Base-by-base conservation (phyloP, 768 basidiomycete genomes). In the Dentipellis sp. region DNA sequence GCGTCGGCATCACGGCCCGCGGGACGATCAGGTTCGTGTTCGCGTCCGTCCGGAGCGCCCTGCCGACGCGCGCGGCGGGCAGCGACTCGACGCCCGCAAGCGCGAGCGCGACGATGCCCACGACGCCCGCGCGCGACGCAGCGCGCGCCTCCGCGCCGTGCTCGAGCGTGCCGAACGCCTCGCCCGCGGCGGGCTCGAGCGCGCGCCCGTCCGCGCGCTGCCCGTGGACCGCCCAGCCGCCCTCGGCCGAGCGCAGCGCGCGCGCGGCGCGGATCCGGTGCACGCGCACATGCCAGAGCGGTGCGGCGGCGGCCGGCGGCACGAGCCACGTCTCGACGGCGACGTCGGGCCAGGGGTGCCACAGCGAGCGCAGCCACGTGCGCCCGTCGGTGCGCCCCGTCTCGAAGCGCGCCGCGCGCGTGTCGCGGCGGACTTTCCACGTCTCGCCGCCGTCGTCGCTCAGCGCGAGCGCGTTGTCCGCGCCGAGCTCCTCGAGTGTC, bases 341-440 rank as follows among this genome's bases (percentile, higher is more conserved):
- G 34, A 86, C 84, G 66, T 80, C 86, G 42, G 73, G 72, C 84
- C 84, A 89, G 12, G 87, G 87, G 62, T 80, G 77, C 88, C 88
- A 90, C 74, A 80, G 80, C 46, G 82, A 81, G 53, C 80, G 72
- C 45, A 90, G 70, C 78, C 81, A 82, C 49, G 69, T 72, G 56
- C 74, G 56, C 59, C 66, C 16, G 63, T 64, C 70, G 37, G 69
- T 66, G 21, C 2, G 14, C 38, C 19, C 29, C n/a, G 50, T 52
- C 70, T 82, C 77, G 50, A 84, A 72, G 38, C 78, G 70, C 17
- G 85, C 83, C 58, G 84, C 82, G 59, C 76, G 74, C 2, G 84
- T 84, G 50, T 77, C 77, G 50, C 86, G 70, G 23, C 88, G 74
- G 60, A 81, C 78, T 62, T 83, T 80, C 86, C 86, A 91, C 10